phyloP scores from a whole-genome alignment of 2,329 filamentous ascomycete genomes.

The Berkeleyomyces rouxiae region DNA sequence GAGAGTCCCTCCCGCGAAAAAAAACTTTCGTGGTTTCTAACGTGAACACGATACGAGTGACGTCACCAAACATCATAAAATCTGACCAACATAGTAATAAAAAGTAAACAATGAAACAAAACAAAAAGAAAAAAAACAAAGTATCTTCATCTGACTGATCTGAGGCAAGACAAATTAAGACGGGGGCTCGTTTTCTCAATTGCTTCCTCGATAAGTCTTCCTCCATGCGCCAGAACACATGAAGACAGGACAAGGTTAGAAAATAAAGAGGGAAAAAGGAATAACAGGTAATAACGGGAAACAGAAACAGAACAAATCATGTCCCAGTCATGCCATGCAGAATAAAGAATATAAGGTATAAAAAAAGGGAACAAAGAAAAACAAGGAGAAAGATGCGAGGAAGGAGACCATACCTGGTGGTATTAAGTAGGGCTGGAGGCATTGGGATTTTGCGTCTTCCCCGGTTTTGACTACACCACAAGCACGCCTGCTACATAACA shows the following conservation, averaged over 20 bases:
- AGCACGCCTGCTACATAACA: conserved; percentile 32
- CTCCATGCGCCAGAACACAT: neutral
- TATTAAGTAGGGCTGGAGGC: neutral
- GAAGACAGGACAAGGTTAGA: neutral
- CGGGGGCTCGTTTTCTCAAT: neutral
- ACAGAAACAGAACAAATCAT: neutral
- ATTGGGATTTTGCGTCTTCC: neutral
- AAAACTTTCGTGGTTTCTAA: no score
- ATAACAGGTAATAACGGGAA: neutral
- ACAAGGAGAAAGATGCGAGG: neutral
- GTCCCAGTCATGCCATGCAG: neutral
- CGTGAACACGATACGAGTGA: no score
- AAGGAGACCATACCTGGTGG: neutral
- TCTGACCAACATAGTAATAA: neutral
- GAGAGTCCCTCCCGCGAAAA: no score
- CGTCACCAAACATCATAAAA: no score
- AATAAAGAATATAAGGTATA: neutral
- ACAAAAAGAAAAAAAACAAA: neutral
- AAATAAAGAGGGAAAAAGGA: neutral
- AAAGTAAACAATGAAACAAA: neutral
- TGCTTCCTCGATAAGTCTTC: neutral
- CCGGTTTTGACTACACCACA: neutral
- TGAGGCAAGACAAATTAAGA: neutral
- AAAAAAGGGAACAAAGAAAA: neutral
- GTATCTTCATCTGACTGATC: neutral